Evolutionary conservation across 495 filamentous ascomycete species (phyloP).

Genomic region (Daldinia caldariorum): DNA sequence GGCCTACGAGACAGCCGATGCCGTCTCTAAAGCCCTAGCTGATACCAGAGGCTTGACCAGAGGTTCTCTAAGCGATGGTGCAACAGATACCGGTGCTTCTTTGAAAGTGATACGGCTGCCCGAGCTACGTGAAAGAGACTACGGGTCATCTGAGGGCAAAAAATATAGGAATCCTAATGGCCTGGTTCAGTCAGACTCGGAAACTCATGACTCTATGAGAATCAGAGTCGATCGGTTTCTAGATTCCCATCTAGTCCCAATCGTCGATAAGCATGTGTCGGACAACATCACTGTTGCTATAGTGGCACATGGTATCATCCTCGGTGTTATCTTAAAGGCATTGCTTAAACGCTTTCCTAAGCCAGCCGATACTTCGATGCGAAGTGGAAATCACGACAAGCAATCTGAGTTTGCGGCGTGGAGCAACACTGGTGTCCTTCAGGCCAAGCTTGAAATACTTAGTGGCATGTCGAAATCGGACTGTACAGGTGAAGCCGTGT

Average conservation of each 20-base stretch:
- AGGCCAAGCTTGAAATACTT: conserved; percentile 31
- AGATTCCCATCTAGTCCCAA: conserved; percentile 64
- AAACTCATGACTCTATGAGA: conserved; percentile 72
- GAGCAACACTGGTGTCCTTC: conserved; percentile 57
- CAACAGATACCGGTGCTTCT: conserved; percentile 12
- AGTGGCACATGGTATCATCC: conserved; percentile 83
- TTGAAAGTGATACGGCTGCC: conserved; percentile 58
- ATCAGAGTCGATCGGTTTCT: conserved; percentile 70
- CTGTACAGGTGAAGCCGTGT: not conserved
- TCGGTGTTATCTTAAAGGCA: conserved; percentile 71
- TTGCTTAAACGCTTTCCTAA: conserved; percentile 66
- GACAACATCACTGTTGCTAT: conserved; percentile 61
- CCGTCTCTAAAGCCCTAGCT: conserved; percentile 69
- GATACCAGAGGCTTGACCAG: conserved; percentile 63
- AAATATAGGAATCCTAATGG: conserved; percentile 50
- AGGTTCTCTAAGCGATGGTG: conserved; percentile 12
- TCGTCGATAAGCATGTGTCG: conserved; percentile 54
- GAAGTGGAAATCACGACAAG: conserved; percentile 39
- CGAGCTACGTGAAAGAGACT: conserved; percentile 74
- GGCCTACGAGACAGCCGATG: conserved; percentile 74
- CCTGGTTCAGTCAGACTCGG: conserved; percentile 47
- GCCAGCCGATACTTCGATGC: conserved; percentile 36
- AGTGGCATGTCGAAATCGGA: not conserved
- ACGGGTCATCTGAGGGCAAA: conserved; percentile 74
- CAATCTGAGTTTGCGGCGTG: conserved; percentile 46